These are phyloP conservation scores for Acrocalymma vagum DNA, from an alignment of 2,329 filamentous ascomycete species.

Conservation along the genomic window DNA sequence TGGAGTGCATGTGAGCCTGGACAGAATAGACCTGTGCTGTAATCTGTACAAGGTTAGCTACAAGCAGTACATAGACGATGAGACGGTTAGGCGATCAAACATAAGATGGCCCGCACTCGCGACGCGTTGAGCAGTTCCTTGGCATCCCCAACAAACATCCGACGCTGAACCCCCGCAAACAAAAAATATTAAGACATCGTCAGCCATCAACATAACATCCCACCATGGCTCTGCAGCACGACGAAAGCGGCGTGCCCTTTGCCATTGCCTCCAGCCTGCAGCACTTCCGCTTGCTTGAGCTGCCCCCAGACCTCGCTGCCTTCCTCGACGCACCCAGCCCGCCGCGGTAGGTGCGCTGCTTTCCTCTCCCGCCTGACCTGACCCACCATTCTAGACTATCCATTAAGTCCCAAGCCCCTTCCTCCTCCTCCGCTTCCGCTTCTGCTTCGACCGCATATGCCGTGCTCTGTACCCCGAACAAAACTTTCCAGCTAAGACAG, in stretches of 20 bases:
- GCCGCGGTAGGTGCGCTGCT: conserved; percentile 46
- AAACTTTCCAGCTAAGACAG: conserved; percentile 69
- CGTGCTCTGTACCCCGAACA: conserved; percentile 66
- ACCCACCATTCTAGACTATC: conserved; percentile 39
- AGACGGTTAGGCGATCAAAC: neutral
- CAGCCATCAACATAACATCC: conserved; percentile 5
- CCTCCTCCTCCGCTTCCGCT: conserved; percentile 24
- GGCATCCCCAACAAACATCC: too few relatives aligned
- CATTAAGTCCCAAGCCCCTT: conserved; percentile 42
- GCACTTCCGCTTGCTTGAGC: conserved; percentile 67
- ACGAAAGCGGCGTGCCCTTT: conserved; percentile 52
- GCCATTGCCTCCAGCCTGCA: conserved; percentile 56
- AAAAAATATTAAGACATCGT: conserved; percentile 13
- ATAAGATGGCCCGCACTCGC: too few relatives aligned
- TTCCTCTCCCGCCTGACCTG: conserved; percentile 25
- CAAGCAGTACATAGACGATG: too few relatives aligned
- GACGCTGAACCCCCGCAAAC: conserved; percentile 10
- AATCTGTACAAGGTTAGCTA: too few relatives aligned
- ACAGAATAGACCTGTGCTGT: too few relatives aligned
- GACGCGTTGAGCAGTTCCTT: too few relatives aligned
- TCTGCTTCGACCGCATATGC: conserved; percentile 54
- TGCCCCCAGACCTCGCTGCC: conserved; percentile 65
- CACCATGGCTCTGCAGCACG: conserved; percentile 55
- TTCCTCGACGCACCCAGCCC: conserved; percentile 59
- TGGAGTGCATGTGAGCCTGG: too few relatives aligned